These are phyloP conservation scores for Fusarium pseudograminearum DNA, from an alignment of 2,329 filamentous ascomycete genomes.

Conservation along the genomic window DNA sequence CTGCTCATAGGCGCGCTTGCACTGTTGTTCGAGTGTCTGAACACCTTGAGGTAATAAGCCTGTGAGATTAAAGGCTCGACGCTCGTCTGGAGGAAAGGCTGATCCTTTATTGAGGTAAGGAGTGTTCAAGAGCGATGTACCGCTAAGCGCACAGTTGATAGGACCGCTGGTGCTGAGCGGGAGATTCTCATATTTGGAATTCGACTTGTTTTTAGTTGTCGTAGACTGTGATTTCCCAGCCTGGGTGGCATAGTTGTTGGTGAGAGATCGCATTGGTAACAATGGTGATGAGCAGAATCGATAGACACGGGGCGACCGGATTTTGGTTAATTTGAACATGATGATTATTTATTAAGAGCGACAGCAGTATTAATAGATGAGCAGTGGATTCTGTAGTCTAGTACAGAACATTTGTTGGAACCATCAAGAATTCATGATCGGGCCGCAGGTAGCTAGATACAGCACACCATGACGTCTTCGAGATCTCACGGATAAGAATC, in stretches of 20 bases:
- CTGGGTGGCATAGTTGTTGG: conserved; percentile 26
- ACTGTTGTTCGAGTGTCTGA: conserved; percentile 82
- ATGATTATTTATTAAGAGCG: neutral
- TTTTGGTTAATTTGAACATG: conserved; percentile 23
- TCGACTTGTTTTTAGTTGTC: conserved; percentile 30
- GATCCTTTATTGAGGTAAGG: conserved; percentile 81
- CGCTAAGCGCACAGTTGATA: conserved; percentile 54
- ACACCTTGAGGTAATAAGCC: conserved; percentile 79
- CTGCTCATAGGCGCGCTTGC: conserved; percentile 82
- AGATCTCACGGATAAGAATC: conserved; percentile 21
- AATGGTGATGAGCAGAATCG: conserved; percentile 1
- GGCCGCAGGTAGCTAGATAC: neutral
- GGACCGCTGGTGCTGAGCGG: conserved; percentile 54
- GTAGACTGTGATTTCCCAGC: conserved; percentile 42
- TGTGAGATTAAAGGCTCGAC: conserved; percentile 75
- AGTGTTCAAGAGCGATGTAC: conserved; percentile 52
- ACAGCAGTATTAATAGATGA: conserved; percentile 6
- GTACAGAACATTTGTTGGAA: neutral
- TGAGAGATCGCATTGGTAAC: conserved; percentile 9
- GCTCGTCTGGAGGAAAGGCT: conserved; percentile 77
- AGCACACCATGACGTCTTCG: conserved; percentile 36
- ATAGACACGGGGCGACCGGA: neutral
- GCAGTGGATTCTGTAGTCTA: neutral
- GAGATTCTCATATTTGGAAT: conserved; percentile 49
- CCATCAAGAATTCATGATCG: conserved; percentile 7